phyloP scores from a whole-genome alignment of 257 asterid genomes.

The Solanum etuberosum region DNA sequence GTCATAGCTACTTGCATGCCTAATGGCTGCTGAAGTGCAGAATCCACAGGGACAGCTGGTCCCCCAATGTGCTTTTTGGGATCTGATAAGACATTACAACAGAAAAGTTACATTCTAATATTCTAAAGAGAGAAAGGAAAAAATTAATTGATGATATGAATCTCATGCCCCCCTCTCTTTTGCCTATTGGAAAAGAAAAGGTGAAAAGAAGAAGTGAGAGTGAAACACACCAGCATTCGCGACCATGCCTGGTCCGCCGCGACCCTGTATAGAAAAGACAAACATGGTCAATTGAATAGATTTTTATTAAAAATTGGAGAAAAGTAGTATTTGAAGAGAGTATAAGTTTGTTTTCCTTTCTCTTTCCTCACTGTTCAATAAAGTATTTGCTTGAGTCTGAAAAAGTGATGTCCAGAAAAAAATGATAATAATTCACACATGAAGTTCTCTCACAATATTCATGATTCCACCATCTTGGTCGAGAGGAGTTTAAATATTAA shows the following conservation, averaged over 20 bases:
- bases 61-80: slow-evolving; percentile 52
- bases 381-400: background rate
- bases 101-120: background rate
- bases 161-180: background rate
- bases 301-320: background rate
- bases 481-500: background rate
- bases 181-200: background rate
- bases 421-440: background rate
- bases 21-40: slow-evolving; percentile 56
- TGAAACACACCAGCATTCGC: slow-evolving; percentile 47
- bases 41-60: slow-evolving; percentile 41
- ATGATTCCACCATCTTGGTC: background rate
- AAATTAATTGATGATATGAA: background rate
- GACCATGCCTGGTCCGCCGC: slow-evolving; percentile 78
- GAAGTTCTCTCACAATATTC: background rate
- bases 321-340: background rate
- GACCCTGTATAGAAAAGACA: slow-evolving; percentile 56
- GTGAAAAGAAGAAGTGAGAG: background rate
- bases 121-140: background rate
- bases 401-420: background rate
- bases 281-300: background rate
- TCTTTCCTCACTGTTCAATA: background rate
- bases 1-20: slow-evolving; percentile 72
- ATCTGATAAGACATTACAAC: slow-evolving; percentile 26
- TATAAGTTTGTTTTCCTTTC: background rate